Evolutionary conservation across 1,284 basidiomycete genomes (phyloP), one percentile per base, ranked within the genome.

Genomic region (Ustilago hordei): DNA sequence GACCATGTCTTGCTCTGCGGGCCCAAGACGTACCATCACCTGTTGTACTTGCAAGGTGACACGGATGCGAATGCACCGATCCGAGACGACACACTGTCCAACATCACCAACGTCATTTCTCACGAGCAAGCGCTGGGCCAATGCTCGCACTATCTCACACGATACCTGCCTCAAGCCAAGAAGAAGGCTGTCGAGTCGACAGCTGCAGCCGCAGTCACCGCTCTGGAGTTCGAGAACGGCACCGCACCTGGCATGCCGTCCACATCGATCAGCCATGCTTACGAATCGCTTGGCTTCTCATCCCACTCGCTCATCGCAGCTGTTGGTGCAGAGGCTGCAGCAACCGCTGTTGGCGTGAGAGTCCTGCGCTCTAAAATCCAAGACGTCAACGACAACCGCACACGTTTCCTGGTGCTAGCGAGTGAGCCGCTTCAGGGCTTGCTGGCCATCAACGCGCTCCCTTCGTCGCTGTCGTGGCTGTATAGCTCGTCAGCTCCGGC

Each of bases 61-160:
- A 45, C 60, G 7, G 69, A 75, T 50, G 54, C 72, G 31, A 57
- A 58, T 39, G 68, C 65, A 8, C 35, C 57, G 9, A 74, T 78
- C 17, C 64, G 72, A 23, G 67, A 69, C 63, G 72, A 78, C 23
- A 75, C 76, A 12, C 57, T 78, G 7, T 66, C 76, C 28, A 75
- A 78, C 63, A 72, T 78, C 50, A 78, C 71, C 64, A 71, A 78
- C 12, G 76, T 78, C 61, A 68, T 75, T 34, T 78, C 76, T 31
- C 76, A 78, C 71, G 76, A 78, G 55, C 76, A 78, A 55, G 76
- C 76, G 17, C 63, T 78, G 23, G 76, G 76, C 3, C 76, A 78
- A 57, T 75, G 76, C 65, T 55, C 68, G 23, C 68, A 61, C 47
- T 78, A 69, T 48, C 68, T 78, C 43, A 72, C 64, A 12, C 66